Evolutionary conservation across 1,284 basidiomycete genomes (phyloP).

Genomic region (Naganishia albida): DNA sequence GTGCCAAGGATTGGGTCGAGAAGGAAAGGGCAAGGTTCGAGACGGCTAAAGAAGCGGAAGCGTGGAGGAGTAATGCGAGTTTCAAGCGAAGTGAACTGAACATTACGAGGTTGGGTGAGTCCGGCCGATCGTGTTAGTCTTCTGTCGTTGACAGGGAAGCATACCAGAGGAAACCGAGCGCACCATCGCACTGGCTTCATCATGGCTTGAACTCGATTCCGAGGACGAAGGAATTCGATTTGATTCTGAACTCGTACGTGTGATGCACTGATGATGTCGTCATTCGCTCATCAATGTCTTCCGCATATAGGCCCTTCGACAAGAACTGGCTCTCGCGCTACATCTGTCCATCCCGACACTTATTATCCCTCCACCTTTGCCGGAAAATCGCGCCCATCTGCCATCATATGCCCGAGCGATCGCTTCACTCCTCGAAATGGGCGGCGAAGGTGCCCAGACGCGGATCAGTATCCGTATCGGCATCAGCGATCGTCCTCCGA

Average conservation of each 20-base stretch:
- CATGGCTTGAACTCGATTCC: conserved; percentile 95
- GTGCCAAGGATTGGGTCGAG: conserved; percentile 47
- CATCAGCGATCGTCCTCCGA: conserved; percentile 64
- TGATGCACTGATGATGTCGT: neutral
- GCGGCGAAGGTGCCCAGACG: conserved; percentile 59
- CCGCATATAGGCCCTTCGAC: conserved; percentile 73
- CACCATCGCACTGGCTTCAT: conserved; percentile 75
- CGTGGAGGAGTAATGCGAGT: conserved; percentile 79
- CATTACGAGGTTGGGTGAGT: conserved; percentile 75
- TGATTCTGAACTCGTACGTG: conserved; percentile 86
- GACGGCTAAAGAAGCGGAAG: conserved; percentile 75
- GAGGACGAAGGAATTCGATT: conserved; percentile 91
- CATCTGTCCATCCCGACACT: conserved; percentile 84
- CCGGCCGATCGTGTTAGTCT: neutral
- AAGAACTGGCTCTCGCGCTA: conserved; percentile 89
- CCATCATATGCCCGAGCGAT: conserved; percentile 91
- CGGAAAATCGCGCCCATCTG: conserved; percentile 77
- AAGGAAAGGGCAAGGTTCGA: conserved; percentile 55
- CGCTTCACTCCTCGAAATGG: conserved; percentile 70
- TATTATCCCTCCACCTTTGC: conserved; percentile 75
- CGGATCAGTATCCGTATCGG: conserved; percentile 79
- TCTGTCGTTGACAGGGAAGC: neutral
- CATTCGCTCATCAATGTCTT: neutral
- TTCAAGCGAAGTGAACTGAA: conserved; percentile 86
- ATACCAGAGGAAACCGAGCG: conserved; percentile 76